Conservation (phyloP, 1,284 basidiomycete genomes). For the Heliocybe sulcata region DNA sequence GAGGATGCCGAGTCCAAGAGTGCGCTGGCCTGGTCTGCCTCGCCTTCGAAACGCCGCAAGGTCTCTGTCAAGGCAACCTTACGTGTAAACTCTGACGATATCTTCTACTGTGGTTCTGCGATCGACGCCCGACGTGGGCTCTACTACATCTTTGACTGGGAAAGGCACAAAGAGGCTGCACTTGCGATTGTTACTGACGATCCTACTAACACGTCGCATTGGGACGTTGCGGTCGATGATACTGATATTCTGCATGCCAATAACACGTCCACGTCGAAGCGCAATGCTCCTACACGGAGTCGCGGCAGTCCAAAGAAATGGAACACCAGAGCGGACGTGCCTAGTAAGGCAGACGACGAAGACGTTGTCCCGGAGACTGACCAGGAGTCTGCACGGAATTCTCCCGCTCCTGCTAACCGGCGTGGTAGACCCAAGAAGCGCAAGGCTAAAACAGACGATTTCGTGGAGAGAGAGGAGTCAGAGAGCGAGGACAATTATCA, state of each 20-base stretch:
- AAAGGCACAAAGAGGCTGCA: constrained; percentile 32
- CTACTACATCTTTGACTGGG: constrained; percentile 60
- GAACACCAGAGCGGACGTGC: not conserved
- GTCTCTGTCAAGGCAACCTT: constrained; percentile 2
- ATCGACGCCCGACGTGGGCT: constrained; percentile 50
- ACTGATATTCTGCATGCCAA: not conserved
- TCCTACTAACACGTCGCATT: constrained; percentile 6
- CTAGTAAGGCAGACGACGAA: not conserved
- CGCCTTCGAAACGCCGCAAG: constrained; percentile 7
- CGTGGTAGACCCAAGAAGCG: too few relatives aligned
- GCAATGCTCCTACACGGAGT: not conserved
- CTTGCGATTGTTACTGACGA: constrained; percentile 17
- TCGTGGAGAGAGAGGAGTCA: not conserved
- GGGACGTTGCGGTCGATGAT: constrained; percentile 10
- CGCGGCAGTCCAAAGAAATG: not conserved
- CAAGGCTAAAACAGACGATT: not conserved
- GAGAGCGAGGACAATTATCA: constrained; percentile 1
- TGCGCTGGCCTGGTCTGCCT: not conserved
- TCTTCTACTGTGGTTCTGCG: constrained; percentile 50
- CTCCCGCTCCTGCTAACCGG: too few relatives aligned
- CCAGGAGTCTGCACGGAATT: not conserved
- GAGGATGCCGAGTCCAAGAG: not conserved
- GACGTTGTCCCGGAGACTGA: not conserved
- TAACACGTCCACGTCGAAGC: not conserved
- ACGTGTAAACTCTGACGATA: constrained; percentile 18